Evolutionary conservation across 108 stramenopile genomes (phyloP).

Genomic region (Skeletonema menzelii): DNA sequence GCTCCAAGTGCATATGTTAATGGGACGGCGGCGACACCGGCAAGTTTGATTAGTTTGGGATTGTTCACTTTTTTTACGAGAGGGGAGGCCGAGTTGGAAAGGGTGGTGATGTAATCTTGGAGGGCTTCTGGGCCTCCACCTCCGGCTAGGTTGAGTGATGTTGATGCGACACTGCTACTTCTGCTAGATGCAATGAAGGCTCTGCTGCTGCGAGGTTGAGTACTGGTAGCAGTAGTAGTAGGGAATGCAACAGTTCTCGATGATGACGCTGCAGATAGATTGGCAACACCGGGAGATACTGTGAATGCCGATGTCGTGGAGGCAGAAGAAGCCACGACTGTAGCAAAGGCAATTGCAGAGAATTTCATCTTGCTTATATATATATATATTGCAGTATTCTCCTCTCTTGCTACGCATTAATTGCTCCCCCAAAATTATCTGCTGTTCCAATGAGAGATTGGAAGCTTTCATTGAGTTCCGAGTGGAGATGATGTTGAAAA

Average conservation of each 20-base stretch:
- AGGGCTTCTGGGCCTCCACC: conserved; percentile 40
- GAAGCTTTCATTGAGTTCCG: background rate
- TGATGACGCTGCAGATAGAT: conserved; percentile 2
- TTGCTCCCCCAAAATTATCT: background rate
- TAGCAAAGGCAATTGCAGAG: conserved; percentile 31
- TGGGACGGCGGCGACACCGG: conserved; percentile 36
- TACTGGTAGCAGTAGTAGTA: background rate
- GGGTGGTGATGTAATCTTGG: conserved; percentile 27
- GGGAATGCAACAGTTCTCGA: background rate
- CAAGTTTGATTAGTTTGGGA: conserved; percentile 43
- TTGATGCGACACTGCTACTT: conserved; percentile 2
- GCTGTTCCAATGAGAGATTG: background rate
- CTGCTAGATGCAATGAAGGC: background rate
- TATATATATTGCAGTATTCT: background rate
- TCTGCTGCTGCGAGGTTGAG: conserved; percentile 4
- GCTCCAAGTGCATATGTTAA: conserved; percentile 24
- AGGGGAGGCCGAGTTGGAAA: conserved; percentile 11
- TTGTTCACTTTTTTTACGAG: conserved; percentile 11
- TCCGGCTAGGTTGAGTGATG: conserved; percentile 26
- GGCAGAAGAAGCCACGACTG: conserved; percentile 16
- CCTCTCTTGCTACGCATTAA: background rate
- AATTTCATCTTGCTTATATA: conserved; percentile 29
- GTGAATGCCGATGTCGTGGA: conserved; percentile 23
- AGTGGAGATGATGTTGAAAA: background rate
- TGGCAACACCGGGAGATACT: conserved; percentile 10